phyloP scores from a whole-genome alignment of 208 protist genomes.

The Crithidia bombi region DNA sequence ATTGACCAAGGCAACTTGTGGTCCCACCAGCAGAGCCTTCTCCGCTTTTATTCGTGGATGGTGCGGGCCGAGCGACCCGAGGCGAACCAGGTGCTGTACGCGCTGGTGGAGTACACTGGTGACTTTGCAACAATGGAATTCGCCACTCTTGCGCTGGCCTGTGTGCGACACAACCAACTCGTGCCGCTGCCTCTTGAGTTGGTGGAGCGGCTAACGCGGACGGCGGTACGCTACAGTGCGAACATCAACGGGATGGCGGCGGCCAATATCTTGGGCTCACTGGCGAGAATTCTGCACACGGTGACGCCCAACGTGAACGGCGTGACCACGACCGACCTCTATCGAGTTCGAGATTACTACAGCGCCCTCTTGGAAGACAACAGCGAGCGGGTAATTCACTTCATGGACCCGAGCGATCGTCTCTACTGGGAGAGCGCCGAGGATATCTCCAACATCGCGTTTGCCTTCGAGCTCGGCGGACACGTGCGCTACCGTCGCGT shows the following conservation, averaged over 20 bases:
- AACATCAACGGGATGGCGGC: slow-evolving; percentile 50
- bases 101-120: slow-evolving; percentile 64
- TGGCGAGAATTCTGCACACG: slow-evolving; percentile 56
- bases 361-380: slow-evolving; percentile 74
- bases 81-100: slow-evolving; percentile 54
- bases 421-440: slow-evolving; percentile 60
- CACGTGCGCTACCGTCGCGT: slow-evolving; percentile 62
- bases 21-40: slow-evolving; percentile 41
- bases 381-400: slow-evolving; percentile 53
- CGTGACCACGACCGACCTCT: slow-evolving; percentile 41
- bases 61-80: slow-evolving; percentile 65
- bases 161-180: slow-evolving; percentile 66
- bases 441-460: slow-evolving; percentile 69
- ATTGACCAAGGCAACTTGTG: slow-evolving; percentile 38
- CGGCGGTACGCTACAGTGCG: slow-evolving; percentile 51
- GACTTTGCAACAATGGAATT: slow-evolving; percentile 55
- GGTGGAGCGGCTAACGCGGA: slow-evolving; percentile 54
- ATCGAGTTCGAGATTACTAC: slow-evolving; percentile 55
- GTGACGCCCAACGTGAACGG: slow-evolving; percentile 48
- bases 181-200: slow-evolving; percentile 56
- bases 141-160: slow-evolving; percentile 56
- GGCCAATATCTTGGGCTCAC: slow-evolving; percentile 51
- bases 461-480: slow-evolving; percentile 84
- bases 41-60: slow-evolving; percentile 85
- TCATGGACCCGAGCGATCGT: slow-evolving; percentile 53